These are phyloP conservation scores for Heracleum sosnowskyi DNA, from an alignment of 129 eudicot species.

Conservation along the genomic window DNA sequence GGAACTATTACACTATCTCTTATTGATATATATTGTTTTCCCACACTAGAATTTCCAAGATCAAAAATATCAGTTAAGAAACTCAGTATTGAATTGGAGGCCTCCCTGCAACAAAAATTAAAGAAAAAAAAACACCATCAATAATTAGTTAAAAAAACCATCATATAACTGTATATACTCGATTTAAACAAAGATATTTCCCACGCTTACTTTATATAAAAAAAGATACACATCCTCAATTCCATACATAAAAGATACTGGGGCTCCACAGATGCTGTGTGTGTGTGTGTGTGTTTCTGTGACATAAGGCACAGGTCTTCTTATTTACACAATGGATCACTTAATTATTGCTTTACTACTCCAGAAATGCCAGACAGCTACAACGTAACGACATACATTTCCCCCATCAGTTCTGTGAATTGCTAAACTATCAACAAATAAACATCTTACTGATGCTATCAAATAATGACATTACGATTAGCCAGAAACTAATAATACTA, in stretches of 20 bases:
- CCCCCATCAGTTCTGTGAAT: background rate
- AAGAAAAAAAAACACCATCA: background rate
- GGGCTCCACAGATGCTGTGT: background rate
- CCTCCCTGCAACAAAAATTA: constrained; percentile 58
- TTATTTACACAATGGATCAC: background rate
- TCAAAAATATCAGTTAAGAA: constrained; percentile 90
- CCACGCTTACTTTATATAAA: background rate
- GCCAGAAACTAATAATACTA: background rate
- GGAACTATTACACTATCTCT: constrained; percentile 78
- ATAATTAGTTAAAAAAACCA: background rate
- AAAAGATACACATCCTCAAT: background rate
- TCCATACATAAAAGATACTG: too few species aligned
- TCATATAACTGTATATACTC: background rate
- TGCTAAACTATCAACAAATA: background rate
- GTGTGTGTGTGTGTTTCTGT: background rate
- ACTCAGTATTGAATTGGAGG: constrained; percentile 88
- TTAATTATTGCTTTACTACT: background rate
- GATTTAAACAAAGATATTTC: background rate
- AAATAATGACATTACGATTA: background rate
- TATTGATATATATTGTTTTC: constrained; percentile 44
- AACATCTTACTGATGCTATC: background rate
- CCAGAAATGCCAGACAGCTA: background rate
- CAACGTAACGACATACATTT: background rate
- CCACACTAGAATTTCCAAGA: constrained; percentile 63
- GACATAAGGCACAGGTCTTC: background rate